Evolutionary conservation across 257 asterid species (phyloP).

Genomic region (Rubia yunnanensis): DNA sequence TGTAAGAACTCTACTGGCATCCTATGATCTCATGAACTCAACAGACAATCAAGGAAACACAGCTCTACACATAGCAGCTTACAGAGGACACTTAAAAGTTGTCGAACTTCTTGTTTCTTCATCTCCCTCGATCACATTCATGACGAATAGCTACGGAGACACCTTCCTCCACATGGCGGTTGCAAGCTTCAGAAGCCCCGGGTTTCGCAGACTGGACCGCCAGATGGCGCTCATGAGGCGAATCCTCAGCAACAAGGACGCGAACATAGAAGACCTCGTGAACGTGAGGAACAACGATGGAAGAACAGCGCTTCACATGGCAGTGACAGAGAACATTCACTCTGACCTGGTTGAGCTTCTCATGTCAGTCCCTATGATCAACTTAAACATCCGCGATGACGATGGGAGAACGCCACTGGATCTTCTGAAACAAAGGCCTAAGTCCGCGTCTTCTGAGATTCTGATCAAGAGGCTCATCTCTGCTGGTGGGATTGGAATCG

Average conservation of each 20-base stretch:
- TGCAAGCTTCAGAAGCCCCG: constrained; percentile 63
- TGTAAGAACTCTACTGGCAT: constrained; percentile 42
- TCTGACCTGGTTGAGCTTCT: constrained; percentile 67
- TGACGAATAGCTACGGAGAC: constrained; percentile 52
- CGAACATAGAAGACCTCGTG: constrained; percentile 37
- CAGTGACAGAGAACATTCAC: constrained; percentile 51
- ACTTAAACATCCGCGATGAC: constrained; percentile 47
- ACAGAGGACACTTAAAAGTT: constrained; percentile 49
- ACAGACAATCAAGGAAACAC: constrained; percentile 69
- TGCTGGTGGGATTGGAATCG: constrained; percentile 64
- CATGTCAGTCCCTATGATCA: constrained; percentile 44
- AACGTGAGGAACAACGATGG: constrained; percentile 61
- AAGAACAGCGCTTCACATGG: constrained; percentile 79
- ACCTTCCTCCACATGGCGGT: constrained; percentile 86
- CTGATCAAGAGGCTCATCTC: constrained; percentile 60
- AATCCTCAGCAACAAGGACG: constrained; percentile 25
- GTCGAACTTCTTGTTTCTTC: constrained; percentile 42
- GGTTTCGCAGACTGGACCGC: constrained; percentile 57
- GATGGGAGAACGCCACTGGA: constrained; percentile 73
- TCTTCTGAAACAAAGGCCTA: constrained; percentile 55
- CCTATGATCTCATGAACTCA: constrained; percentile 33
- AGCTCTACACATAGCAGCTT: constrained; percentile 65
- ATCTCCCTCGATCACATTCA: constrained; percentile 31
- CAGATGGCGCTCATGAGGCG: constrained; percentile 55
- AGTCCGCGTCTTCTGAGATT: constrained; percentile 56